Conservation (phyloP, 2,329 filamentous ascomycete species). For the Penicillium concentricum region DNA sequence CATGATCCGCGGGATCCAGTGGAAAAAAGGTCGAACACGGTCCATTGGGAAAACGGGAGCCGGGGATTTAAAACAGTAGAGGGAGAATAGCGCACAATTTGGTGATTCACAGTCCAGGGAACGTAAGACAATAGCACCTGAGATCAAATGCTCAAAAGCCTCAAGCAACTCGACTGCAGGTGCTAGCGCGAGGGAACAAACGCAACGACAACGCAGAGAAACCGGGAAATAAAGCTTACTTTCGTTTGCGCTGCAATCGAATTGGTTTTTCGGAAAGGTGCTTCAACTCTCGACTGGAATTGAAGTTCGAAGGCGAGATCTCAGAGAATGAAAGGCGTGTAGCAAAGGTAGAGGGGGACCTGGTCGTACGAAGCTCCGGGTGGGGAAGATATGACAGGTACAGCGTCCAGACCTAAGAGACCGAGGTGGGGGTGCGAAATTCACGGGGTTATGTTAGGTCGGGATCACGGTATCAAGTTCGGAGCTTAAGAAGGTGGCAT, state of each 20-base stretch:
- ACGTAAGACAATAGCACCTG: neutral
- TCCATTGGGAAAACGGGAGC: conserved; percentile 7
- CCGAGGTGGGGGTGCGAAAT: neutral
- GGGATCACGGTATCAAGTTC: neutral
- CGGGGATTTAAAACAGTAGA: neutral
- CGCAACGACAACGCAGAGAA: neutral
- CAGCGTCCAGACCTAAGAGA: conserved; percentile 1
- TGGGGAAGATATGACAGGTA: conserved; percentile 1
- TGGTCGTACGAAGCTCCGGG: conserved; percentile 1
- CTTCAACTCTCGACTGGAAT: neutral
- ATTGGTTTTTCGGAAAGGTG: neutral
- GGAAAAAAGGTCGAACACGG: conserved; percentile 1
- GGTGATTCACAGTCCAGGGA: neutral
- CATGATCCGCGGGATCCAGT: conserved; percentile 1
- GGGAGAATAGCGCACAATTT: neutral
- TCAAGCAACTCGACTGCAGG: neutral
- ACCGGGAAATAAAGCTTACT: conserved; percentile 14
- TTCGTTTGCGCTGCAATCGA: conserved; percentile 14
- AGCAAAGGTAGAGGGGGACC: neutral
- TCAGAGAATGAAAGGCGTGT: neutral
- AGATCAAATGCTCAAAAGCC: neutral
- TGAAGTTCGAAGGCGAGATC: neutral
- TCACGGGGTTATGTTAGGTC: neutral
- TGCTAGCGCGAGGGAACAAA: neutral
- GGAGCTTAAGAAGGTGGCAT: conserved; percentile 4